Evolutionary conservation across 148 eudicot species (phyloP).

Genomic region (Fagopyrum esculentum): DNA sequence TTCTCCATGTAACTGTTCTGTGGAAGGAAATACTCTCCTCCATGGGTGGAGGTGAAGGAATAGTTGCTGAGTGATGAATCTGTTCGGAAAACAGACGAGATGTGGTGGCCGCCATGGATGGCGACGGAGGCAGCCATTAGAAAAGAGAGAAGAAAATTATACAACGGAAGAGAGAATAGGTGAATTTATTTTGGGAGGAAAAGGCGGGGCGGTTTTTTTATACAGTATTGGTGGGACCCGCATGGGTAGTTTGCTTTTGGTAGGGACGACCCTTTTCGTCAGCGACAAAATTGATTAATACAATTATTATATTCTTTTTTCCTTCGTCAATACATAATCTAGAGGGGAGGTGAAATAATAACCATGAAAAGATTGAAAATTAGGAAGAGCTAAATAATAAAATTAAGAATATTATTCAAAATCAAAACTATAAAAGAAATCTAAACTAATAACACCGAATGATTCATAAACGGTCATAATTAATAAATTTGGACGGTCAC

Average conservation of each 20-base stretch:
- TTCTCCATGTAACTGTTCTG: constrained; percentile 40
- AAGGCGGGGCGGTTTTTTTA: too few species aligned
- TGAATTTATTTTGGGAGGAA: neutral
- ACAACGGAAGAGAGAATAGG: neutral
- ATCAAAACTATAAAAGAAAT: too few species aligned
- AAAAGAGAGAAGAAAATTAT: neutral
- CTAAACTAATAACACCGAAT: too few species aligned
- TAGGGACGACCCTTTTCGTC: neutral
- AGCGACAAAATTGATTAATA: neutral
- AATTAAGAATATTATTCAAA: too few species aligned
- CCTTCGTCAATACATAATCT: too few species aligned
- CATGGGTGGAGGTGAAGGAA: neutral
- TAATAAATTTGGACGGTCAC: neutral
- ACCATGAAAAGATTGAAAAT: too few species aligned
- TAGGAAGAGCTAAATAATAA: too few species aligned
- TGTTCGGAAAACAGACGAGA: neutral
- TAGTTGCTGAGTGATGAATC: neutral
- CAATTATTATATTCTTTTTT: too few species aligned
- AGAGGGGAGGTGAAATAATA: too few species aligned
- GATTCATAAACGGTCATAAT: too few species aligned
- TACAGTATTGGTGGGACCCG: neutral
- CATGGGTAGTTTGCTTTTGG: too few species aligned
- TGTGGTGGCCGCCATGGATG: neutral
- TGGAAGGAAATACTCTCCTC: neutral
- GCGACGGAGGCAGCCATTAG: neutral